Base-by-base conservation (phyloP, 305 asterid species). In the Fraxinus paxiana region DNA sequence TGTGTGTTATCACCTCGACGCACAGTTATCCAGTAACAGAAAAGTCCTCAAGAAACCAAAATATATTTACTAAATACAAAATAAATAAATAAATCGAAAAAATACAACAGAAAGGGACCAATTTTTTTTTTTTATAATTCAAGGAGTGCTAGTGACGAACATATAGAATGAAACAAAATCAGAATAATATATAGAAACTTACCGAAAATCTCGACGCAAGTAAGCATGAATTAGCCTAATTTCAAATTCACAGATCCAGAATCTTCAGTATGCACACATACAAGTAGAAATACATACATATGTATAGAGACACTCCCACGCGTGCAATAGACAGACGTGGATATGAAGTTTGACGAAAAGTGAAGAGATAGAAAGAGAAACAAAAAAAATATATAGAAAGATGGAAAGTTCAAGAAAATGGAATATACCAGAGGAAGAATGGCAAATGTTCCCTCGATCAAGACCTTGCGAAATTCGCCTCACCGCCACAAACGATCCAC, bases 401-500 rank as follows among this genome's bases (percentile, higher is more conserved):
- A 48, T 34, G 22, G 51, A 38, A 59, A 56, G 73, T 41, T 1
- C 2, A 63, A 48, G 17, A 59, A 80, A 78, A 74, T 75, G 82
- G 80, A 87, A 77, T 76, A 80, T 90, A 91, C 96, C 96, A 54
- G 92, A 88, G 82, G 92, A 76, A 75, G 97, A 89, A 90, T 95
- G 97, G 82, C 94, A 92, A 80, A 94, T 88, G 85, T 83, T 89
- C 85, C 94, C 96, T 75, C 95, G 92, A 84, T 94, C 97, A 78
- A 94, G 92, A 28, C 98, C 97, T 75, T 90, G 98, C 41, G 98
- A 92, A 83, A 95, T 93, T 81, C 98, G 94, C 88, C 99, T 84
- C 80, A 93, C 98, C 9, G 99, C 98, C 69, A 95, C 98, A 69
- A 95, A 95, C 70, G 98, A 93, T 85, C 97, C 99, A 80, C 84